Conservation (phyloP, 176 grass and related monocot genomes). For the Elymus sibiricus region DNA sequence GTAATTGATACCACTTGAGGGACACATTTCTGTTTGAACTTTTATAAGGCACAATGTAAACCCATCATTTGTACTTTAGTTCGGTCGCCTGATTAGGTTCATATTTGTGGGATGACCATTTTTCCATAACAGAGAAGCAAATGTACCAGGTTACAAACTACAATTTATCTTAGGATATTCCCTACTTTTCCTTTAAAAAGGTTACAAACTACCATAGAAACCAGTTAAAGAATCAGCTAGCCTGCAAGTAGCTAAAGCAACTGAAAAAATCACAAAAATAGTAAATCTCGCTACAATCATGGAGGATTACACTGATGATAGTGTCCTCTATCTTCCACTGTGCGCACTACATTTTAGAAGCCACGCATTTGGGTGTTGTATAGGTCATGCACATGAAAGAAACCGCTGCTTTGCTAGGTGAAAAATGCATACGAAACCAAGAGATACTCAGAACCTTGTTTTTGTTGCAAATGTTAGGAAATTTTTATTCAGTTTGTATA, state of each 20-base stretch:
- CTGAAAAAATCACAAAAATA: neutral
- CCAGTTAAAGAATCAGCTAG: neutral
- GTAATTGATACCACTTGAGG: neutral
- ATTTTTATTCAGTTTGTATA: conserved; percentile 4
- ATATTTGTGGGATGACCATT: neutral
- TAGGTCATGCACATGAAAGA: neutral
- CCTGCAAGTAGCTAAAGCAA: neutral
- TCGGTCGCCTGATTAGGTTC: neutral
- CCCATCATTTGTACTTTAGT: neutral
- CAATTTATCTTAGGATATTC: neutral
- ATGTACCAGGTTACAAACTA: neutral
- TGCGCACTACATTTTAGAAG: neutral
- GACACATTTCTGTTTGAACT: conserved; percentile 14
- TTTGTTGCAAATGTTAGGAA: neutral
- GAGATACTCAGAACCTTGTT: neutral
- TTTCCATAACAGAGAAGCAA: neutral
- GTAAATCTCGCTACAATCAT: neutral
- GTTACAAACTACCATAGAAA: neutral
- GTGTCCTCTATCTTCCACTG: neutral
- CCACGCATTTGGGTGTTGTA: neutral
- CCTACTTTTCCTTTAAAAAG: neutral
- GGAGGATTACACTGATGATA: neutral
- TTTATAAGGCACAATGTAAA: neutral
- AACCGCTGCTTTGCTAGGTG: neutral
- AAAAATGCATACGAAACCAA: neutral